Evolutionary conservation across 129 eudicot genomes (phyloP).

Genomic region (Rutidosis leptorrhynchoides): DNA sequence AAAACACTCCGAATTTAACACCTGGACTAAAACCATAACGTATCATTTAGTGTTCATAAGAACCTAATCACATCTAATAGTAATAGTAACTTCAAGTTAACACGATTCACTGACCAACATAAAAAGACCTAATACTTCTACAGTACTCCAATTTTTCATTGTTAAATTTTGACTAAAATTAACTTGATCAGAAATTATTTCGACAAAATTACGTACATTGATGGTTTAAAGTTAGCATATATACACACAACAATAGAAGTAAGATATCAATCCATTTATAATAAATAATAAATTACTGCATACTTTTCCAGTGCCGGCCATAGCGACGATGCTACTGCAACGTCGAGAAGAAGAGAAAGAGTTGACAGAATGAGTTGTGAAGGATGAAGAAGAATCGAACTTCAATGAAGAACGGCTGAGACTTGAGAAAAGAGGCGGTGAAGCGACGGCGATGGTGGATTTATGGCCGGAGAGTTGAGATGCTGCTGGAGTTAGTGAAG

Average conservation of each 20-base stretch:
- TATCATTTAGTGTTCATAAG: no score
- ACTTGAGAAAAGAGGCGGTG: constrained; percentile 43
- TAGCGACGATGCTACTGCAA: constrained; percentile 63
- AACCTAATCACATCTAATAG: no score
- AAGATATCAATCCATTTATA: no score
- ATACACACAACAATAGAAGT: no score
- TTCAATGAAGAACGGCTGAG: constrained; percentile 50
- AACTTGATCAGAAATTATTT: not conserved
- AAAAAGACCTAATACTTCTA: not conserved
- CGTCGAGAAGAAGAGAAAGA: constrained; percentile 38
- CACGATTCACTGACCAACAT: not conserved
- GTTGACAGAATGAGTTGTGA: constrained; percentile 41
- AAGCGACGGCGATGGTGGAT: constrained; percentile 30
- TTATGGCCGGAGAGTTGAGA: constrained; percentile 43
- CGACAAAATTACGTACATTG: no score
- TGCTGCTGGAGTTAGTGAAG: constrained; percentile 24
- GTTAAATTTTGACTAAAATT: not conserved
- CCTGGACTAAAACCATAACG: no score
- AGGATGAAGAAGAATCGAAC: constrained; percentile 44
- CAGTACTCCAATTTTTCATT: not conserved
- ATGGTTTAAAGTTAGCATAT: not conserved
- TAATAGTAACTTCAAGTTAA: not conserved
- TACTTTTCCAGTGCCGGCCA: constrained; percentile 98
- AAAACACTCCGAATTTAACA: no score
- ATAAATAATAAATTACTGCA: not conserved